Evolutionary conservation across 371 early-diverging fungal species (phyloP).

Genomic region (Mucor sp.): DNA sequence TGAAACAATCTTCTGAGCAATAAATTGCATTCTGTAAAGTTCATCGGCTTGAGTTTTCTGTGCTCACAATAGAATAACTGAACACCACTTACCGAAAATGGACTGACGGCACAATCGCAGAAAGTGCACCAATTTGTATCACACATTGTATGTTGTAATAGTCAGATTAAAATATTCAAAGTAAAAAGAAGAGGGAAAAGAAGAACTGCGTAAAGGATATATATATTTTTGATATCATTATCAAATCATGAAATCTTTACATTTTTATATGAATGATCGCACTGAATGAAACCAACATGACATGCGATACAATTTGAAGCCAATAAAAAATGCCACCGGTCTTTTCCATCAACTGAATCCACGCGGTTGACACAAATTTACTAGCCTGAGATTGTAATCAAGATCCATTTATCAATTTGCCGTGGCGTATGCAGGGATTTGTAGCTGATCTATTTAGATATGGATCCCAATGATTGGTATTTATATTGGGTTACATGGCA

Average conservation of each 20-base stretch:
- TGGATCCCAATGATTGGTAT: background rate
- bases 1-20: slow-evolving; percentile 30
- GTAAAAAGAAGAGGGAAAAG: background rate
- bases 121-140: slow-evolving; percentile 30
- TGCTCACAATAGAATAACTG: background rate
- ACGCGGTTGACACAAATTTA: background rate
- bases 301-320: background rate
- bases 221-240: background rate
- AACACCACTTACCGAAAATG: slow-evolving; percentile 10
- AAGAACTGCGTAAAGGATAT: background rate
- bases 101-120: slow-evolving; percentile 24
- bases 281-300: background rate
- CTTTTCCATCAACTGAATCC: background rate
- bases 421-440: background rate
- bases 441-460: background rate
- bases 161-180: background rate
- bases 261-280: background rate
- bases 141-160: slow-evolving; percentile 7
- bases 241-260: background rate
- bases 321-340: background rate
- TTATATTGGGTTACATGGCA: background rate
- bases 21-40: slow-evolving; percentile 27
- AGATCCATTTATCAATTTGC: background rate
- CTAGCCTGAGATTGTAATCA: background rate
- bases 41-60: background rate